Evolutionary conservation across 805 yeast genomes (phyloP), one percentile per base, ranked within the genome.

Genomic region (Schizosaccharomyces cryophilus): DNA sequence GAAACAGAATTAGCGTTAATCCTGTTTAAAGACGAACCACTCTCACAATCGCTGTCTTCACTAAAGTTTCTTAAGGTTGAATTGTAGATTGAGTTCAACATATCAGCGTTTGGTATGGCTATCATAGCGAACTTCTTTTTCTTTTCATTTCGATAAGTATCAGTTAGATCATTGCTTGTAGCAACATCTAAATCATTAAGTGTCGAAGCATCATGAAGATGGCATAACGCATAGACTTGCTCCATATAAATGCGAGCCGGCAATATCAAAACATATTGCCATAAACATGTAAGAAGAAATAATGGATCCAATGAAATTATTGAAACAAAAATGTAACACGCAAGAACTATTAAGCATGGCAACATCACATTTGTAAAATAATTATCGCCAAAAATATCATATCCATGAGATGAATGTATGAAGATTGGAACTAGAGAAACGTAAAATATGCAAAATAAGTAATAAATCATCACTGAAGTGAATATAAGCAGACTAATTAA

Each of bases 171-270:
- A 35, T 35, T 35, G 40, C 40, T 35, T 7, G 40, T 35, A 3
- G 9, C 13, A 15, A 35, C 40, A 35, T 35, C 40, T 5, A 7
- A 87, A 59, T 95, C 95, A 70, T 89, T 87, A 3, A 95, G 90
- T 70, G 97, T 97, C 97, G 97, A 90, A 5, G 96, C 82, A 74
- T 90, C 98, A 71, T 90, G 95, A 63, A 90, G 84, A 72, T 90
- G 90, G 75, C 96, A 89, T 70, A 90, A 89, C 2, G 97, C 95
- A 72, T 90, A 90, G 64, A 90, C 90, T 71, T 87, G 88, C 69
- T 90, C 75, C 61, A 89, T 90, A 68, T 90, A 89, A 72, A 88
- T 82, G 70, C 89, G 93, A 0, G 94, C 80, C 0, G 98, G 98
- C 64, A 89, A 82, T 62, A 90, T 72, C 64, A 90, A 71, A 63